Conservation (phyloP, 495 filamentous ascomycete species). For the Amorphotheca resinae region DNA sequence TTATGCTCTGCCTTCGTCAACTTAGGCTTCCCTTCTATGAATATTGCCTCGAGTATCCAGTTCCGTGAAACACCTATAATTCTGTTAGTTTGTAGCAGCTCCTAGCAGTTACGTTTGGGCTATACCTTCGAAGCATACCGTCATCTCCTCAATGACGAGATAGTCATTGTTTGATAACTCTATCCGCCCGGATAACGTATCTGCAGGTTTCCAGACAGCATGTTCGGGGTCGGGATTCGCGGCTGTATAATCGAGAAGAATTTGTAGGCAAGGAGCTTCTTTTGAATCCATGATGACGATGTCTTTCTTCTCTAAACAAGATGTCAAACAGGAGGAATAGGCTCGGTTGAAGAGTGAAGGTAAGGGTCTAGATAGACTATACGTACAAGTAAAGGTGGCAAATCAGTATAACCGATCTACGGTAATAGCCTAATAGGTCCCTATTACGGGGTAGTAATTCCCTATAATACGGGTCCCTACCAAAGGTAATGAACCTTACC, state of each 20-base stretch:
- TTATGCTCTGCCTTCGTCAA: background rate
- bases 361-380: no score
- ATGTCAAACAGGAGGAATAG: no score
- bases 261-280: background rate
- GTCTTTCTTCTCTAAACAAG: no score
- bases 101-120: background rate
- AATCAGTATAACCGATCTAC: no score
- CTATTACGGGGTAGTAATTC: no score
- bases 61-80: conserved; percentile 1
- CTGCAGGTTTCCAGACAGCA: background rate
- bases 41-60: background rate
- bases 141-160: background rate
- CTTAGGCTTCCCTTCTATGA: background rate
- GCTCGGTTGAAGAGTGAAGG: no score
- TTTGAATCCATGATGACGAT: background rate
- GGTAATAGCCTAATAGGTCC: no score
- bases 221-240: background rate
- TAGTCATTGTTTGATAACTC: background rate
- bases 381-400: no score
- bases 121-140: conserved; percentile 3
- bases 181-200: background rate
- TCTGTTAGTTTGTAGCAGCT: background rate
- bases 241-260: background rate
- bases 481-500: no score
- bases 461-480: no score